Base-by-base conservation (phyloP, 306 rosid species). In the Rosa rugosa region DNA sequence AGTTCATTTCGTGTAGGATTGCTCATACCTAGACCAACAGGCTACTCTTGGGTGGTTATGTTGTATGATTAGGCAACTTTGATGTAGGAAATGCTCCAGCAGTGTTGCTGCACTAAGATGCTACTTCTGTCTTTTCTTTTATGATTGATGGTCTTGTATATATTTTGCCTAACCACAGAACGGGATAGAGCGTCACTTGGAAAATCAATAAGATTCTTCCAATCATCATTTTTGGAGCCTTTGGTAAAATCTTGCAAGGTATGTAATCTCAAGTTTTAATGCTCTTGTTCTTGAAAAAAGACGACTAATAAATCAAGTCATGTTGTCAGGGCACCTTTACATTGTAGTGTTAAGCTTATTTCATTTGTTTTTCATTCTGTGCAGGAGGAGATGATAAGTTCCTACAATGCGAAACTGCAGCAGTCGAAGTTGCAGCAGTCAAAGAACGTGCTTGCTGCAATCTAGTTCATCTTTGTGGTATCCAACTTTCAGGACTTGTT, bases 191-290 rank as follows among this genome's bases (percentile, higher is more conserved):
- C 89, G 34, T 87, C 92, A 18, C 84, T 94, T 76, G 96, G 94
- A 72, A 84, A 87, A 57, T 84, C 93, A 16, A 41, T 92, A 40
- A 79, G 73, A 64, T 86, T 92, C 50, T 94, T 91, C 85, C 88
- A 92, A 80, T 85, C 89, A 0, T 87, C 90, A 34, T 94, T 94
- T 91, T 79, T 94, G 84, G 90, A 85, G 77, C 96, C 97, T 72
- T 84, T 92, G 20, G 80, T 88, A 46, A 88, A 86, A 86, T 80
- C 85, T 67, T 88, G 96, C 93, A 92, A 90, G 98, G 97, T 87
- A 80, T 71, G 36, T 27, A 13, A 38, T 46, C 31, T 77, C 75
- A 25, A 31, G 47, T 57, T 54, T 31, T 54, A 31, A 36, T 27
- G 25, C 75, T 75, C 56, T 67, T 69, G n/a, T 42, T 42, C 45